Base-by-base conservation (phyloP, 2,329 filamentous ascomycete species). In the Pseudocercospora pini-densiflorae region DNA sequence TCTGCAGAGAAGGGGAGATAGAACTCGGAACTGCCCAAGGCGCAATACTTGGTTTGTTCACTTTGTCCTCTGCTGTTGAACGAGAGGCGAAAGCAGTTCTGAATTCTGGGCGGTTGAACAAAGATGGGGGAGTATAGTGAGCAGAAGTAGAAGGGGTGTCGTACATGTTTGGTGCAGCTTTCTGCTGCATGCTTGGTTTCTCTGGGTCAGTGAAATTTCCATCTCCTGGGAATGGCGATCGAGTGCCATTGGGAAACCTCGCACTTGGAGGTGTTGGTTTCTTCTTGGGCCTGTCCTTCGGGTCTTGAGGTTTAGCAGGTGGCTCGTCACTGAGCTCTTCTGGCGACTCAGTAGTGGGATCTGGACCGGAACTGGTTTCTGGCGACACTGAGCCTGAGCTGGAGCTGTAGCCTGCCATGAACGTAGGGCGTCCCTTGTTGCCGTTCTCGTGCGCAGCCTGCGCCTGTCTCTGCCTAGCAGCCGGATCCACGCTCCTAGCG, bases 151-250 rank as follows among this genome's bases (percentile, higher is more conserved):
- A 68, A 64, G 70, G 63, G 64, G 62, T 59, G 47, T 66, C 75
- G 65, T 77, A 76, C 75, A 77, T 77, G 68, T 77, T 77, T 59
- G 70, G 68, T 64, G 67, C 72, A 55, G 69, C 73, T 65, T 76
- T 74, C 65, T 75, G 71, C 65, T 73, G 72, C 71, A 73, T 76
- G 65, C 65, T 71, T 5, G 70, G 63, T 24, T 69, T 55, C 47
- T 71, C 69, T 47, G 59, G 54, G 33, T 73, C 73, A 57, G 68
- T 63, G 61, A 58, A 51, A 43, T 61, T 57, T 51, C 61, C 65
- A 23, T 67, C 61, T n/a, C 55, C 55, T 47, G 66, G 55, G 16
- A 60, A 53, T 23, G 63, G 59, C 27, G 65, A 55, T n/a, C 49
- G 29, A 8, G 70, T 65, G 19, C 68, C 72, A 51, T 74, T 76